Base-by-base conservation (phyloP, 78 protist species). In the Dictyostelium discoideum region DNA sequence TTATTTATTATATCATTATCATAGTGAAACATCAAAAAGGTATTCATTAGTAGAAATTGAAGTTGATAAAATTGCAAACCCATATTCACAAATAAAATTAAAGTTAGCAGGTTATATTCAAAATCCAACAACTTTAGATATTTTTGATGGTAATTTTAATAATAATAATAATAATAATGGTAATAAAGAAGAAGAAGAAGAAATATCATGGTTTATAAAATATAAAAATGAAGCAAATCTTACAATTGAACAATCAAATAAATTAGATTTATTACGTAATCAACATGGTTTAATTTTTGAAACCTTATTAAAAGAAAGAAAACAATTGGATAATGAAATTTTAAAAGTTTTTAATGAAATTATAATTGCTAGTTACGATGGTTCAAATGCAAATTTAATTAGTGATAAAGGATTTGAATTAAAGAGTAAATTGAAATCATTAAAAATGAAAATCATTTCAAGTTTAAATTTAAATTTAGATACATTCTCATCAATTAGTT, bases 21-120 rank as follows among this genome's bases (percentile, higher is more conserved):
- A 69, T 29, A 11, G 1, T 69, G 77, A 26, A 11, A 69, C 37
- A 0, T 24, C 77, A 1, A 69, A 69, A 69, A 69, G 77, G 11
- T 65, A 65, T 65, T 69, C 77, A 26, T 24, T 24, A 3, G 18
- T 29, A 2, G 77, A 69, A 9, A 11, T 10, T 11, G 77, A 69
- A 24, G 77, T 69, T 26, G 40, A 69, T 11, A 69, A 69, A 29
- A 26, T 69, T 26, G 39, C 37, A 24, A n/a, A 69, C 10, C 77
- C 77, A 24, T 69, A 69, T 26, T 69, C 77, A 3, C 77, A 69
- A 26, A 26, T 69, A 26, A 69, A 29, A 69, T 69, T 69, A 20
- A 60, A 60, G 5, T 54, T 86, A 13, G 92, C 92, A 50, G 80
- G 74, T 1, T 74, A 76, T n/a, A 57, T 48, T 54, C 60, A 14